Evolutionary conservation across 257 asterid species (phyloP).

Genomic region (Solanum dulcamara): DNA sequence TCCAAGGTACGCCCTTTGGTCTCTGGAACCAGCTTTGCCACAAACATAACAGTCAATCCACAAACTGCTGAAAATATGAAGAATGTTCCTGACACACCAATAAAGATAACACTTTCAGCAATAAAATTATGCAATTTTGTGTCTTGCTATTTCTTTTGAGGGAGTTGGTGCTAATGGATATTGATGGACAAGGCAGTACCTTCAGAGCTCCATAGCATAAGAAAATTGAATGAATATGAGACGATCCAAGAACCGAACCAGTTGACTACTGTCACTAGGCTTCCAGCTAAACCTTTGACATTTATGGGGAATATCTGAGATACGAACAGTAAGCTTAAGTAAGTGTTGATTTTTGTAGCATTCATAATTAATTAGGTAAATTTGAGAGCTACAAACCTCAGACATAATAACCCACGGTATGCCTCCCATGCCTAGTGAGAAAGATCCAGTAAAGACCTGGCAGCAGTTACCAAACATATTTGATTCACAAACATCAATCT

Average conservation of each 20-base stretch:
- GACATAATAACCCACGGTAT: conserved; percentile 97
- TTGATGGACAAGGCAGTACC: conserved; percentile 23
- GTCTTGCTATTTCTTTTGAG: not conserved
- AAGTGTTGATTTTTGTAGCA: not conserved
- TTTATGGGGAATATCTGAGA: conserved; percentile 82
- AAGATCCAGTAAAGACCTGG: conserved; percentile 57
- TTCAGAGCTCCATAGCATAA: conserved; percentile 64
- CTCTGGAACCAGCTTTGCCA: conserved; percentile 61
- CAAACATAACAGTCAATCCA: conserved; percentile 50
- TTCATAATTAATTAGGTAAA: not conserved
- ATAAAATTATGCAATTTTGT: not conserved
- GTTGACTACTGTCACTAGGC: conserved; percentile 72
- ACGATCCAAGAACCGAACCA: conserved; percentile 86
- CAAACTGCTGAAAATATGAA: conserved; percentile 47
- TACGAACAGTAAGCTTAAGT: not conserved
- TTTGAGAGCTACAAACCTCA: conserved; percentile 34
- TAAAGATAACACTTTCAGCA: not conserved
- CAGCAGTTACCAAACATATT: not conserved
- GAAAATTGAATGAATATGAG: conserved; percentile 65
- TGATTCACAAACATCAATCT: not conserved
- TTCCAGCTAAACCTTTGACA: conserved; percentile 80
- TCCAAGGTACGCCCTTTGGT: conserved; percentile 75
- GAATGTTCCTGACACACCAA: conserved; percentile 50
- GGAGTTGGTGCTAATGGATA: not conserved
- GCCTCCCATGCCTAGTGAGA: conserved; percentile 87